Conservation (phyloP, 2,329 filamentous ascomycete genomes). For the Fusarium brachygibbosum region DNA sequence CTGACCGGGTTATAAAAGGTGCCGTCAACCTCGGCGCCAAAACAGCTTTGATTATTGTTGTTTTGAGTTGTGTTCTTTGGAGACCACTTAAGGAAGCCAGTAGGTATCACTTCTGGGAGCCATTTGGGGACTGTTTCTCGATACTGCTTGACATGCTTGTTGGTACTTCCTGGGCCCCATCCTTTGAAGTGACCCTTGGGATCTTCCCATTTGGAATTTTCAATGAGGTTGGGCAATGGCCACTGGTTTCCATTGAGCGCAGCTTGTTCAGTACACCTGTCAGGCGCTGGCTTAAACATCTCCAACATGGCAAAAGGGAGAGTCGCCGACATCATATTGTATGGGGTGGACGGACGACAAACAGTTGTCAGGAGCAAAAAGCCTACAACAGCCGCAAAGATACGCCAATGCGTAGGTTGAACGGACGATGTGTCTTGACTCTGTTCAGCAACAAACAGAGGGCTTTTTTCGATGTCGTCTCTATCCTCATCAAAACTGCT, state of each 20-base stretch:
- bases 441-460: neutral
- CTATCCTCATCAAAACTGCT: neutral
- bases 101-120: constrained; percentile 44
- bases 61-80: neutral
- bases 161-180: constrained; percentile 50
- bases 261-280: constrained; percentile 26
- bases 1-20: constrained; percentile 53
- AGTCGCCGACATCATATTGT: constrained; percentile 49
- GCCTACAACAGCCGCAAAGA: neutral
- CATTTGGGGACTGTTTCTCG: constrained; percentile 44
- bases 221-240: constrained; percentile 49
- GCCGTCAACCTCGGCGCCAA: constrained; percentile 44
- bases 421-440: neutral
- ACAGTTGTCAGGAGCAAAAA: constrained; percentile 20
- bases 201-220: constrained; percentile 43
- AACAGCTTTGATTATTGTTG: neutral
- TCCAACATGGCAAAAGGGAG: constrained; percentile 48
- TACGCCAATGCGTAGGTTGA: neutral
- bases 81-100: constrained; percentile 49
- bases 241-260: constrained; percentile 40
- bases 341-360: constrained; percentile 47
- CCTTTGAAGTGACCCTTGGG: constrained; percentile 47
- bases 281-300: constrained; percentile 34
- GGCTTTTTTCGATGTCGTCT: neutral
- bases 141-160: constrained; percentile 42